Evolutionary conservation across 208 protist genomes (phyloP), one percentile per base, ranked within the genome.

Genomic region (Jaenimonas drosophilae): DNA sequence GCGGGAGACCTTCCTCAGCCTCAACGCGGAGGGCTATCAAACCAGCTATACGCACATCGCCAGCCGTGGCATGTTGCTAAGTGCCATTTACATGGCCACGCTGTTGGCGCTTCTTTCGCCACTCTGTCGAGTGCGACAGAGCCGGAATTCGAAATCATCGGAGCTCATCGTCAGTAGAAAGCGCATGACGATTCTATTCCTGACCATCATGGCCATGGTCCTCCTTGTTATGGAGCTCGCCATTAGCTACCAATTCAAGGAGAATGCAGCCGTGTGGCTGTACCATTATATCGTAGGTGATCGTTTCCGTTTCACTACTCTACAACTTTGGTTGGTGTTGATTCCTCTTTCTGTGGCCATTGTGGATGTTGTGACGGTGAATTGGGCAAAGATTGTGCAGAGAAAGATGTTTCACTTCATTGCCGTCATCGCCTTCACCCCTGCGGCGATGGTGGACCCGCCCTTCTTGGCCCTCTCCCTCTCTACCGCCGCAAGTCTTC

Each of bases 331-430:
- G 82, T 12, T 50, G 3, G 48, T 51, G 0, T 14, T 52, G 2
- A 69, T 94, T 36, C 86, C 86, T 11, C 16, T 72, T 0, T 60
- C 68, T 11, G 69, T 89, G 11, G 42, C 65, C 7, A 19, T 60
- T 3, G 64, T 90, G 4, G 69, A 90, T 36, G 32, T 63, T 1
- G 65, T 65, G 34, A 76, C 86, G 0, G 12, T 33, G 0, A 42
- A 47, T 2, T 40, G 86, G 17, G 60, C 69, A n/a, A 54, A 56
- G 30, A 78, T 76, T 14, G 80, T 75, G 37, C 67, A 70, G 2
- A 69, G 87, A 9, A 94, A 94, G 56, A 36, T 94, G n/a, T 94
- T 90, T 55, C 87, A 94, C 54, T 76, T 90, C 29, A 65, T 94
- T 43, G 87, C 72, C 7, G 78, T 94, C 3, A 31, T 75, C 37